Base-by-base conservation (phyloP, 371 early-diverging fungal genomes). In the Apophysomyces sp. region DNA sequence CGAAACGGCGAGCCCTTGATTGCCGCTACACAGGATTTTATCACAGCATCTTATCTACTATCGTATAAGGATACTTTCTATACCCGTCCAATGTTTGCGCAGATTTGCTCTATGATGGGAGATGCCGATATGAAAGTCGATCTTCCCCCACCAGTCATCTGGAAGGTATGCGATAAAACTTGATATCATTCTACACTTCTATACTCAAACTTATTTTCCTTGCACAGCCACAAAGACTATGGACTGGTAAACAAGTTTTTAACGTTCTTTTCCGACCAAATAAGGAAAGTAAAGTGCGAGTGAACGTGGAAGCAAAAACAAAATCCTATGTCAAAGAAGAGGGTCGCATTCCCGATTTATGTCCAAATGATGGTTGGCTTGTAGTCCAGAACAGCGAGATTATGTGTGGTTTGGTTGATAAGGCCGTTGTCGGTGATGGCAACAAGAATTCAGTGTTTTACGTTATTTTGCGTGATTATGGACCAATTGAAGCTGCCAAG, bases 21-120 rank as follows among this genome's bases (percentile, higher is more conserved):
- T 82, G 99, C 98, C 18, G 97, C 98, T 30, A 99, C 97, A 27
- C 99, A 99, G 80, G 99, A 99, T 89, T 99, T 99, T 83, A 96
- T 99, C 66, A 99, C 99, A 3, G 95, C 96, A 1, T 85, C 95
- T 8, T 99, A 95, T 70, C 79, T 99, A 53, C 74, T 99, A 44
- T 94, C 99, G 6, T 83, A 89, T 67, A 93, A 93, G 73, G 98
- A 99, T 74, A 82, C 86, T 11, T 98, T 99, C 74, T 98, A 96
- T 81, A 92, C 92, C 77, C 92, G 97, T n/a, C 76, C 93, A 32
- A 91, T 94, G 78, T 95, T 99, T 77, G 80, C 88, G 24, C 96
- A 98, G 76, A 87, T 96, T 24, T 90, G 91, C 59, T 89, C 92
- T 28, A 94, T 91, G 80, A 85, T 94, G 84, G 80, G 86, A 32